Evolutionary conservation across 331 rosid genomes (phyloP), one percentile per base, ranked within the genome.

Genomic region (Quercus phellos): DNA sequence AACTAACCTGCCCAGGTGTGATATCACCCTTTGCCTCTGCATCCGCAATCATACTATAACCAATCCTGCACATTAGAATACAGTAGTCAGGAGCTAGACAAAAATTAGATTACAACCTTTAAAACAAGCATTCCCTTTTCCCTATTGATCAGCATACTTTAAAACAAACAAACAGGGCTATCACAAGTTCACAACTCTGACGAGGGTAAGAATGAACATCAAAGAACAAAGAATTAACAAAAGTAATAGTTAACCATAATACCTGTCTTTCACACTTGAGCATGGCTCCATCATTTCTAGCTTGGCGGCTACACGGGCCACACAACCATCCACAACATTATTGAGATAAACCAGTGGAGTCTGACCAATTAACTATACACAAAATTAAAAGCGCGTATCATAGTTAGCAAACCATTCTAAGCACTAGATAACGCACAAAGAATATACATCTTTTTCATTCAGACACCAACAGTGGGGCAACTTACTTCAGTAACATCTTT

Each of bases 261-360:
- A 89, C 94, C 97, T 89, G 90, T 87, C 91, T 79, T 89, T 89
- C 17, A 89, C 93, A 81, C 93, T 89, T 34, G 91, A 89, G 75
- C 90, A 82, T 30, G 94, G 89, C 80, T 85, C 90, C 91, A 87
- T 87, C 79, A 76, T 78, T 82, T 91, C 94, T 51, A 91, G 82
- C 72, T 91, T 91, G 67, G 92, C 97, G 59, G 96, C 91, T 5
- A 89, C 21, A 32, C 85, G 91, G 14, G 79, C 89, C 53, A 82
- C 89, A 78, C 89, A 85, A 73, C 89, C 91, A 11, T 85, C 88
- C 53, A 64, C 74, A 30, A 84, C 59, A 75, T 84, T 78, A 34
- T 85, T 90, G 43, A 90, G 91, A 87, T 90, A 90, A 34, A 90
- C 89, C 78, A 87, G 67, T 60, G 91, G 94, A 51, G 91, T 87